Percentiles rank a stretch among this genome's conserved stretches.
Conservation (phyloP, 352 stramenopile genomes). For the Globisporangium nagaii region DNA sequence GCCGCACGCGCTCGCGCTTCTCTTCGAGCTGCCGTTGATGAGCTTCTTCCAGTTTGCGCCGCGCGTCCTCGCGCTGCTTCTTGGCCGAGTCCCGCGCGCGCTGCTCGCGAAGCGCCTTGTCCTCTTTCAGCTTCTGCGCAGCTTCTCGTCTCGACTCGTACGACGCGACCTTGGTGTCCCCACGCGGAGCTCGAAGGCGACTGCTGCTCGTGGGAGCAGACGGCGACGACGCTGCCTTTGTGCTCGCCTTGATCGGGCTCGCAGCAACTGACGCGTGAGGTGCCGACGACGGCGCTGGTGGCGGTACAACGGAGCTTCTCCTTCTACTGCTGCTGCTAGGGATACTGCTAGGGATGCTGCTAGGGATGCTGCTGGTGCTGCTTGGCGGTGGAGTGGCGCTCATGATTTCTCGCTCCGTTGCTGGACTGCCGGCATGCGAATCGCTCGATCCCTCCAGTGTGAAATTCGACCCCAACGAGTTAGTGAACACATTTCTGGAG, state of each 20-base stretch:
- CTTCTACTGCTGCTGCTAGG: neutral
- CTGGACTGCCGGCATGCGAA: slow-evolving; percentile 9
- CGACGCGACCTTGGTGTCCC: slow-evolving; percentile 11
- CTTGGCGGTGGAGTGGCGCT: neutral
- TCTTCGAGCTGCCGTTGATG: slow-evolving; percentile 67
- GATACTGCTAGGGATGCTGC: neutral
- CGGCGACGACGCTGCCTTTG: slow-evolving; percentile 19
- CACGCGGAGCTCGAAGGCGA: slow-evolving; percentile 15
- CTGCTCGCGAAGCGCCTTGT: slow-evolving; percentile 62
- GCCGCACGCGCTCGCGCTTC: slow-evolving; percentile 57
- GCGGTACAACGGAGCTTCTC: neutral
- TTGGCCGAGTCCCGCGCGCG: slow-evolving; percentile 50
- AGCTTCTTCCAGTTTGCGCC: slow-evolving; percentile 53
- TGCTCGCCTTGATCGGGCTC: slow-evolving; percentile 4
- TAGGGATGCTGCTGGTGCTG: neutral
- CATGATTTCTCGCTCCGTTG: slow-evolving; percentile 6
- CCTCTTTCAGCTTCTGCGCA: slow-evolving; percentile 59
- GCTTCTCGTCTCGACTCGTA: slow-evolving; percentile 60
- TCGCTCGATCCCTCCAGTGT: slow-evolving; percentile 14
- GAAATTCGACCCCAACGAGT: no score
- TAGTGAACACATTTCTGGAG: no score
- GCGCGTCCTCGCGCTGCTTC: slow-evolving; percentile 60
- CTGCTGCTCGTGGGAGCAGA: slow-evolving; percentile 21
- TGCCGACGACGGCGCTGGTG: neutral
- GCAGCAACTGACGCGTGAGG: neutral